Conservation (phyloP, 164 flowering plant genomes). For the Protea cynaroides region DNA sequence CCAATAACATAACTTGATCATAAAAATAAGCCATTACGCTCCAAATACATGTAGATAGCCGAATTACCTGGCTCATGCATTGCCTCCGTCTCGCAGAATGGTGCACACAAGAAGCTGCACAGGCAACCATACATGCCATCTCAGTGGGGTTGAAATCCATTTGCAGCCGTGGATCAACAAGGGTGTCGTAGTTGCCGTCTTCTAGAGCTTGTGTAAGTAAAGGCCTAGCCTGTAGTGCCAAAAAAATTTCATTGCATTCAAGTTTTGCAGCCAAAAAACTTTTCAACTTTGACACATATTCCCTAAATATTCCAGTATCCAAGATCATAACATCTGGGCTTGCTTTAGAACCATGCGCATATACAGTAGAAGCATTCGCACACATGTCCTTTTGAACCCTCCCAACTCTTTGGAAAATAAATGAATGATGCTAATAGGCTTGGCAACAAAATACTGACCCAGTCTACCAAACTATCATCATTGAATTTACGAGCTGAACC, state of each 20-base stretch:
- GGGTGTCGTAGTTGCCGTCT: slow-evolving; percentile 56
- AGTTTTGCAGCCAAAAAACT: not conserved
- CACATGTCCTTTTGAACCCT: too few species aligned
- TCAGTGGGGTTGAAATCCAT: slow-evolving; percentile 46
- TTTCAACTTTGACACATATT: too few species aligned
- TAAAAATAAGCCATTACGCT: not conserved
- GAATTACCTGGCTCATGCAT: slow-evolving; percentile 88
- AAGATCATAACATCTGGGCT: too few species aligned
- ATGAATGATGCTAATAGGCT: too few species aligned
- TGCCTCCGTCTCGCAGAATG: slow-evolving; percentile 86
- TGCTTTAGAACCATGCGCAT: too few species aligned
- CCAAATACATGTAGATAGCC: slow-evolving; percentile 1
- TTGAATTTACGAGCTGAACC: slow-evolving; percentile 39
- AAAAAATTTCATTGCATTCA: slow-evolving; percentile 1
- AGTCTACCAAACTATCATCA: slow-evolving; percentile 85
- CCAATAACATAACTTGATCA: slow-evolving; percentile 29
- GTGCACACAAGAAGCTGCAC: slow-evolving; percentile 89
- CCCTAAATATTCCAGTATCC: too few species aligned
- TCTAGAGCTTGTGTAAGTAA: slow-evolving; percentile 63
- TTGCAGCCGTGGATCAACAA: slow-evolving; percentile 57
- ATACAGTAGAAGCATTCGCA: too few species aligned
- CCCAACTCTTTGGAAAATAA: too few species aligned
- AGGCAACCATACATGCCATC: slow-evolving; percentile 81
- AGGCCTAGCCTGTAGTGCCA: slow-evolving; percentile 71
- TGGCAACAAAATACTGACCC: slow-evolving; percentile 49